Evolutionary conservation across 805 yeast genomes (phyloP), one percentile per base, ranked within the genome.

Genomic region (Metschnikowia sp.): DNA sequence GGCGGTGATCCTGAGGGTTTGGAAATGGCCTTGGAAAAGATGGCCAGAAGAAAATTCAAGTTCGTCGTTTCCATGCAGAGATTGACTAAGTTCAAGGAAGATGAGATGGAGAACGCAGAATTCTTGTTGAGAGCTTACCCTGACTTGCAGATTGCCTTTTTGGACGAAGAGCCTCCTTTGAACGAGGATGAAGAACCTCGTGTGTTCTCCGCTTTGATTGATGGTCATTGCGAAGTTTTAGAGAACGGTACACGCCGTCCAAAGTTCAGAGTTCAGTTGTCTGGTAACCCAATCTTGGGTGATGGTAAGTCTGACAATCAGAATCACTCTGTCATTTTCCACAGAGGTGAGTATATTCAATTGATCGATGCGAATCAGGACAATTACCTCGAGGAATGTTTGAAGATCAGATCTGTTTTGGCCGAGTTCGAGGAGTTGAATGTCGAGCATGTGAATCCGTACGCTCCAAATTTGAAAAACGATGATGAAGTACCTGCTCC

Each of bases 1-100:
- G 98, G 97, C 59, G 98, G 98, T 60, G 95, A 92, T 67, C 96
- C 97, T 50, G 98, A 92, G 74, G 95, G 96, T 60, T 79, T 83
- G 55, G 98, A 94, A 76, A 82, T 90, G 70, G 98, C 95, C 69
- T 82, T 92, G 57, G 97, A 92, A 62, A 68, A 75, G 18, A 75
- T 82, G 77, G 83, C 84, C 4, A 70, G 79, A 55, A 67, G 86
- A 57, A 83, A 83, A 59, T 82, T 82, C 63, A 71, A 84, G 65
- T 75, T 83, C 50, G 79, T 83, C 42, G 84, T 79, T 30, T 81
- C 88, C 2, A 76, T 83, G 81, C 88, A 83, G 63, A 71, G 83
- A 62, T 64, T 81, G 66, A 66, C 71, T 39, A 72, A 75, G 30
- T 82, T 83, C 55, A 68, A 66, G 40, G 70, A 70, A 7, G 85